These are phyloP conservation scores for Pelargonium cotyledonis DNA, from an alignment of 441 rosid genomes.

Conservation along the genomic window DNA sequence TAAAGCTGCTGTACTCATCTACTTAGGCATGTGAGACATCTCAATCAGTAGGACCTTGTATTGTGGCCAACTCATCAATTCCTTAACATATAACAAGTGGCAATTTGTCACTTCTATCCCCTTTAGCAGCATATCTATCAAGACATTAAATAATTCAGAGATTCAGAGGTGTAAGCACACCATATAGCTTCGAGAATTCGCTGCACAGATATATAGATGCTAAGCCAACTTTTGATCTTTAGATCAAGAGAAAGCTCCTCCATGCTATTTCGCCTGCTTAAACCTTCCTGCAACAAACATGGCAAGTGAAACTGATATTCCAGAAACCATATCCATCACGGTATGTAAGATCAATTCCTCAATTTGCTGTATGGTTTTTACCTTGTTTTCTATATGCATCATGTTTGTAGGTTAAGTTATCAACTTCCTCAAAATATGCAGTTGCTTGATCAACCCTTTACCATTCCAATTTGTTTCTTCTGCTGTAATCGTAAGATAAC, in stretches of 20 bases:
- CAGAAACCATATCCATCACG: slow-evolving; percentile 33
- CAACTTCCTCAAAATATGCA: background rate
- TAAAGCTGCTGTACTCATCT: slow-evolving; percentile 13
- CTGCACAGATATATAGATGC: background rate
- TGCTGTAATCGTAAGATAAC: slow-evolving; percentile 8
- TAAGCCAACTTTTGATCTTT: slow-evolving; percentile 16
- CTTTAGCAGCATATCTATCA: slow-evolving; percentile 30
- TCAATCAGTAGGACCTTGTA: slow-evolving; percentile 37
- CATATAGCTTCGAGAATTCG: slow-evolving; percentile 19
- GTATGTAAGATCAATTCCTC: slow-evolving; percentile 27
- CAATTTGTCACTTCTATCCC: slow-evolving; percentile 40
- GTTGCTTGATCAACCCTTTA: background rate
- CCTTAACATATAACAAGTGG: slow-evolving; percentile 35
- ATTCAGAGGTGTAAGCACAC: slow-evolving; percentile 18
- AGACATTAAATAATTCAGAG: slow-evolving; percentile 25
- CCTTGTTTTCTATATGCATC: slow-evolving; percentile 3
- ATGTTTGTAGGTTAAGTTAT: background rate
- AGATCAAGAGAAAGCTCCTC: slow-evolving; percentile 16
- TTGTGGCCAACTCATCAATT: slow-evolving; percentile 44
- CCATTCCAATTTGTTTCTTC: background rate
- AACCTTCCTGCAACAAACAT: slow-evolving; percentile 33
- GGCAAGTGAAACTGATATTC: slow-evolving; percentile 50
- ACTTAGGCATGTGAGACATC: slow-evolving; percentile 28
- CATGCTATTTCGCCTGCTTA: slow-evolving; percentile 10
- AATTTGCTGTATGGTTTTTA: slow-evolving; percentile 9